Evolutionary conservation across 1,139 yeast species (phyloP), one percentile per base, ranked within the genome.

Genomic region (Candida dubliniensis): DNA sequence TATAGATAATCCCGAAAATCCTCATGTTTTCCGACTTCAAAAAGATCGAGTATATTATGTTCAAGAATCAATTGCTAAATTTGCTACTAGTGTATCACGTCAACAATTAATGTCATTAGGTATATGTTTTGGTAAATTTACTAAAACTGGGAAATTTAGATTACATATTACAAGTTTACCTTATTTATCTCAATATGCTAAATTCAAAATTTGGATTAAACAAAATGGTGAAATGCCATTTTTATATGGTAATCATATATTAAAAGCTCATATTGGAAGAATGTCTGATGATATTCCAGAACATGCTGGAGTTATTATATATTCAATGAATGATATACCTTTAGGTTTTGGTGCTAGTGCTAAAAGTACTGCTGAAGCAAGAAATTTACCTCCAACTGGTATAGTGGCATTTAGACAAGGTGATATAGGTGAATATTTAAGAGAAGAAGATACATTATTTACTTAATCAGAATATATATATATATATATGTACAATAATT

Each of bases 141-240:
- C 99, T 43, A 93, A 95, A 76, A 87, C 97, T 7, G 97, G 98
- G 29, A 95, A 93, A 68, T 93, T 93, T 74, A 82, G 96, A 66
- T 74, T 93, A 53, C 99, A 93, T 64, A 84, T 95, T 50, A 93
- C 99, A n/a, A 77, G 97, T 4, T 77, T 93, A 53, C 83, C 87
- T 44, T 79, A 88, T 53, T 69, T 93, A 48, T 84, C 96, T 5
- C 85, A 87, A 58, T 85, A 85, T 62, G 98, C 99, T 40, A 89
- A 87, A 64, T 90, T 84, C 71, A 93, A 93, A 69, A 76, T 93
- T 37, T 95, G 99, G 99, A 89, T 93, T 67, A 95, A 95, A 66
- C 82, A 82, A 42, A 93, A 93, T 60, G 99, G 99, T 56, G 99
- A 93, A 67, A 95, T 95, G 99, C 98, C 99, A 8, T 95, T 84